phyloP scores from a whole-genome alignment of 352 stramenopile species.

The Phytophthora nicotianae region DNA sequence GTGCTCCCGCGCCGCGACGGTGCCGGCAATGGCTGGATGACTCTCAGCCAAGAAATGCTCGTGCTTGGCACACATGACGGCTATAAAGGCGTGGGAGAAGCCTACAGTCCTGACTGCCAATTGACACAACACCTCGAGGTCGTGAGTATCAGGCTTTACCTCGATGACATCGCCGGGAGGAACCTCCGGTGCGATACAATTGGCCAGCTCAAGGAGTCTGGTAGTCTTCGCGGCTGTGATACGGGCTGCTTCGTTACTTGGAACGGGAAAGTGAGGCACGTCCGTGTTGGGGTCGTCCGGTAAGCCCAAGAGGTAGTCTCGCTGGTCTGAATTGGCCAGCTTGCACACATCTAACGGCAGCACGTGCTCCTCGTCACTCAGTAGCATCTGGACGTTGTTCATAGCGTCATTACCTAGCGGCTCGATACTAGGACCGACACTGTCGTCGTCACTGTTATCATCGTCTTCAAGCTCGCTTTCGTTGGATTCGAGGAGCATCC shows the following conservation, averaged over 20 bases:
- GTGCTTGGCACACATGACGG: constrained; percentile 48
- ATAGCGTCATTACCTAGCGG: not conserved
- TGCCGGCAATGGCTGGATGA: constrained; percentile 13
- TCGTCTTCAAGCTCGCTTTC: not conserved
- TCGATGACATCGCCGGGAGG: constrained; percentile 6
- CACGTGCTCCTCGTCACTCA: constrained; percentile 13
- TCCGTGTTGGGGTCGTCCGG: constrained; percentile 10
- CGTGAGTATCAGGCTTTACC: constrained; percentile 27
- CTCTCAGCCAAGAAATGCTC: constrained; percentile 48
- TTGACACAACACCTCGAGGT: constrained; percentile 57
- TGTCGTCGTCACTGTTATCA: not conserved
- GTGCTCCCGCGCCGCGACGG: constrained; percentile 45
- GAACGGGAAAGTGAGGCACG: constrained; percentile 21
- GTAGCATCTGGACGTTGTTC: constrained; percentile 2
- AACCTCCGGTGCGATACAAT: constrained; percentile 11
- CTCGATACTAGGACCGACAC: not conserved
- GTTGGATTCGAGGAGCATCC: not conserved
- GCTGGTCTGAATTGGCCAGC: constrained; percentile 13
- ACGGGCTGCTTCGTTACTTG: constrained; percentile 25
- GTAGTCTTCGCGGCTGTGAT: constrained; percentile 5
- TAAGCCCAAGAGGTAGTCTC: constrained; percentile 11
- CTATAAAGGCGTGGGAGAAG: constrained; percentile 50
- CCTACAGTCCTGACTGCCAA: constrained; percentile 45
- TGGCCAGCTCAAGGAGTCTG: constrained; percentile 14
- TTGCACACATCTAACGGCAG: constrained; percentile 13